phyloP scores from a whole-genome alignment of 371 early-diverging fungal species.

The Rhizopus stolonifer region DNA sequence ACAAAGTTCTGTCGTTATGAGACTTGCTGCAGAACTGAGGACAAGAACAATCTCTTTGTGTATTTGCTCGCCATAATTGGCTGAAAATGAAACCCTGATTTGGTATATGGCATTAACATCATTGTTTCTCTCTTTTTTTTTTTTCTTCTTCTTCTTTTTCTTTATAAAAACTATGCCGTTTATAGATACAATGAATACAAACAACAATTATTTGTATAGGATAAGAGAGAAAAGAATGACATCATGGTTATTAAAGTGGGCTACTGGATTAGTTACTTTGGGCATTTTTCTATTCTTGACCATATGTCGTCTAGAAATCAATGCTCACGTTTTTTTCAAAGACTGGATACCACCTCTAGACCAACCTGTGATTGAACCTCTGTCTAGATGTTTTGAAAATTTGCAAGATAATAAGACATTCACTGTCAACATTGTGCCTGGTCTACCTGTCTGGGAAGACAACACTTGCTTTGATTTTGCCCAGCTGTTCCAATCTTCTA shows the following conservation, averaged over 20 bases:
- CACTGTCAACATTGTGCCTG: slow-evolving; percentile 37
- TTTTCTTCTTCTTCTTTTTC: slow-evolving; percentile 2
- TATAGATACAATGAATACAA: background rate
- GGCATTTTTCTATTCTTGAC: slow-evolving; percentile 17
- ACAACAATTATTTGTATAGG: slow-evolving; percentile 14
- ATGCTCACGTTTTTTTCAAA: slow-evolving; percentile 43
- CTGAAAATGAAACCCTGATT: too few species aligned
- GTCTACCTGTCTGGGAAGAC: slow-evolving; percentile 41
- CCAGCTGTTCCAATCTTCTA: slow-evolving; percentile 21
- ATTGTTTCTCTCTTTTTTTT: background rate
- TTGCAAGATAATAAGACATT: slow-evolving; percentile 24
- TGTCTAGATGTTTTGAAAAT: slow-evolving; percentile 31
- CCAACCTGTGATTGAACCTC: slow-evolving; percentile 27
- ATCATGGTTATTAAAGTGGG: slow-evolving; percentile 13
- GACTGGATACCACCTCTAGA: slow-evolving; percentile 38
- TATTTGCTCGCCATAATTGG: too few species aligned
- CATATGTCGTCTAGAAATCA: slow-evolving; percentile 37
- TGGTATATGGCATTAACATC: background rate
- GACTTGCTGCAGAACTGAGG: too few species aligned
- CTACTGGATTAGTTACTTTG: slow-evolving; percentile 1
- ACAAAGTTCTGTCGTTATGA: too few species aligned
- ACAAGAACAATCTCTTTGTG: too few species aligned
- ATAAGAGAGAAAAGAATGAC: slow-evolving; percentile 15
- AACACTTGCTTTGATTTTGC: slow-evolving; percentile 54
- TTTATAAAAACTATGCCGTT: slow-evolving; percentile 17